Evolutionary conservation across 441 rosid species (phyloP).

Genomic region (Macaranga tanarius): DNA sequence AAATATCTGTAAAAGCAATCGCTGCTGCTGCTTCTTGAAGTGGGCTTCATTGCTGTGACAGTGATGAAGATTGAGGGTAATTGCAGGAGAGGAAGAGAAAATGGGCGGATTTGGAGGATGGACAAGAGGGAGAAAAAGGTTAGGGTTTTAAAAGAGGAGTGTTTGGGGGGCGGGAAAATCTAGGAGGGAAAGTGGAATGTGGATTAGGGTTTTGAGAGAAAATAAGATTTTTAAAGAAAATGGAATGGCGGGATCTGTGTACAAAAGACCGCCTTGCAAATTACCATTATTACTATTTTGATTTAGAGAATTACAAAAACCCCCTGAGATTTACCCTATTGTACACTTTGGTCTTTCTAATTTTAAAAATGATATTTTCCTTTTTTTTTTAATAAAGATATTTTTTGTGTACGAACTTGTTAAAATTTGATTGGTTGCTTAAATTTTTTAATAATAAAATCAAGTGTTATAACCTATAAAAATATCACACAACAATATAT

Average conservation of each 20-base stretch:
- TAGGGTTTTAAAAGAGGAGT: constrained; percentile 6
- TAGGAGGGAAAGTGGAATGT: constrained; percentile 14
- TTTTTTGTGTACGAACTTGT: too few species aligned
- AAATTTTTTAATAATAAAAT: too few species aligned
- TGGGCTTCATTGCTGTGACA: neutral
- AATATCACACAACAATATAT: too few species aligned
- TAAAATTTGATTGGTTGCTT: too few species aligned
- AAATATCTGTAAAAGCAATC: constrained; percentile 34
- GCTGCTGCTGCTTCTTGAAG: constrained; percentile 4
- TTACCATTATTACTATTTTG: too few species aligned
- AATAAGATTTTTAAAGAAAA: neutral
- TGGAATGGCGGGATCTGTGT: constrained; percentile 13
- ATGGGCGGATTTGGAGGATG: neutral
- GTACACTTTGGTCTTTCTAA: too few species aligned
- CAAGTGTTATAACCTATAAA: too few species aligned
- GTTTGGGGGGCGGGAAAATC: constrained; percentile 22
- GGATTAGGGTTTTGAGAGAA: neutral
- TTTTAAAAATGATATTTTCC: too few species aligned
- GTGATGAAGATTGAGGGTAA: too few species aligned
- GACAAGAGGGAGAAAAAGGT: neutral
- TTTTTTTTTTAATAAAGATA: too few species aligned
- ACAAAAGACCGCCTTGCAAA: neutral
- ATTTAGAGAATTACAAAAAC: too few species aligned
- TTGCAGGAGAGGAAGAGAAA: neutral
- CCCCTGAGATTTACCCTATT: too few species aligned